Evolutionary conservation across 192 early-diverging fungal genomes (phyloP).

Genomic region (Backusella sp.): DNA sequence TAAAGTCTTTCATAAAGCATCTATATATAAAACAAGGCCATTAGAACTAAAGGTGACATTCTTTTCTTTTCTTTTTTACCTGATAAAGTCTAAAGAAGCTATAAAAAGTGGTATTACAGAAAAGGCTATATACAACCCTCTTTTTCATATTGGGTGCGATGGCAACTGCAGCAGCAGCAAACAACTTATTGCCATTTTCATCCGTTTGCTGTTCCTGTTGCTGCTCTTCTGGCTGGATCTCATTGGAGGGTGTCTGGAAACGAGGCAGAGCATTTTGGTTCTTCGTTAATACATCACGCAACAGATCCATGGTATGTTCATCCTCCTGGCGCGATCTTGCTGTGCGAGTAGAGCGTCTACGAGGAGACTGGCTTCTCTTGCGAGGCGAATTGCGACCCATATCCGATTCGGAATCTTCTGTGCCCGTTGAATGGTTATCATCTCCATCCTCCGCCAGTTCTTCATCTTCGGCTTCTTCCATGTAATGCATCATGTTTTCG

Average conservation of each 20-base stretch:
- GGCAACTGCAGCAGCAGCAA: conserved; percentile 37
- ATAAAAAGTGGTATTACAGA: conserved; percentile 85
- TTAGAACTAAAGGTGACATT: too few relatives aligned
- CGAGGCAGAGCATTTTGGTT: conserved; percentile 18
- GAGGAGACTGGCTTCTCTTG: conserved; percentile 4
- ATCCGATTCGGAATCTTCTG: conserved; percentile 38
- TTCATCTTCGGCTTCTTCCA: conserved; percentile 52
- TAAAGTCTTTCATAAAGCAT: conserved; percentile 82
- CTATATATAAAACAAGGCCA: conserved; percentile 36
- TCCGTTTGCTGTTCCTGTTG: conserved; percentile 1
- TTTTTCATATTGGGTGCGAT: conserved; percentile 30
- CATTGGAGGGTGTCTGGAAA: conserved; percentile 38
- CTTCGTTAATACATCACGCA: conserved; percentile 37
- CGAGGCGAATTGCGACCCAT: conserved; percentile 18
- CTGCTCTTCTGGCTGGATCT: conserved; percentile 38
- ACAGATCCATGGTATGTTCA: conserved; percentile 33
- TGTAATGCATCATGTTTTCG: conserved; percentile 41
- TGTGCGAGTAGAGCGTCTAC: background rate
- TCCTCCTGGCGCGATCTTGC: conserved; percentile 25
- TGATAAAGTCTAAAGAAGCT: conserved; percentile 86
- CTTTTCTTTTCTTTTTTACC: conserved; percentile 39
- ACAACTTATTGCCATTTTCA: conserved; percentile 11
- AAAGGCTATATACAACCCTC: conserved; percentile 63
- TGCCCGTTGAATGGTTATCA: conserved; percentile 29
- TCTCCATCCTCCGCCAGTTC: conserved; percentile 47